Conservation (phyloP, 495 filamentous ascomycete genomes). For the Penicillium angulare region DNA sequence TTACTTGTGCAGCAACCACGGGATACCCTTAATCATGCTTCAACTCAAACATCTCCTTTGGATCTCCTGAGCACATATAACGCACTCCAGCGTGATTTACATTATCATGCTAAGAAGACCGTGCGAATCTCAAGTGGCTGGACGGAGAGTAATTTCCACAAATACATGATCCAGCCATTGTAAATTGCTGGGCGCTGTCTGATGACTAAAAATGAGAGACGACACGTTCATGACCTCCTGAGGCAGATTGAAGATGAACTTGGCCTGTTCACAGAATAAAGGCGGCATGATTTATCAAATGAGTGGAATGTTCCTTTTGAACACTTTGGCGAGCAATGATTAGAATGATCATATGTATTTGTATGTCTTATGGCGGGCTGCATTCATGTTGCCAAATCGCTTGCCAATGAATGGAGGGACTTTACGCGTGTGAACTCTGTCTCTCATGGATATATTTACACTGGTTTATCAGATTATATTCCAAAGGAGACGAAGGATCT, state of each 20-base stretch:
- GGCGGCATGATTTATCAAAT: constrained; percentile 38
- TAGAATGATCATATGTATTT: background rate
- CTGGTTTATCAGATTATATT: constrained; percentile 55
- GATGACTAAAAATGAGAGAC: constrained; percentile 29
- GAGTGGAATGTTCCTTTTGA: constrained; percentile 31
- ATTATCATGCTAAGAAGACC: constrained; percentile 39
- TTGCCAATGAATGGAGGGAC: constrained; percentile 78
- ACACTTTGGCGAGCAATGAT: no score
- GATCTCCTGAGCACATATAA: constrained; percentile 39
- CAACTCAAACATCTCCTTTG: constrained; percentile 23
- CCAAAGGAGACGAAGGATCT: constrained; percentile 2
- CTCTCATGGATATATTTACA: constrained; percentile 78
- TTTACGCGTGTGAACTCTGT: constrained; percentile 78
- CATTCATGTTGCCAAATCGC: constrained; percentile 51
- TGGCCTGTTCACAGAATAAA: constrained; percentile 50
- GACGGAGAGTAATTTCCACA: constrained; percentile 37
- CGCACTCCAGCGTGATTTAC: constrained; percentile 33
- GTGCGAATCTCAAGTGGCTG: constrained; percentile 41
- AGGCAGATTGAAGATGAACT: constrained; percentile 42
- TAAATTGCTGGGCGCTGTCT: constrained; percentile 50
- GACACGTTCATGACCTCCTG: constrained; percentile 36
- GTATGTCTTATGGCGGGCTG: constrained; percentile 51
- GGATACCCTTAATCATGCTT: constrained; percentile 31
- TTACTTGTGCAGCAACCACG: constrained; percentile 47
- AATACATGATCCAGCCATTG: constrained; percentile 49